These are phyloP conservation scores for Monascus ruber DNA, from an alignment of 2,329 filamentous ascomycete genomes.

Conservation along the genomic window DNA sequence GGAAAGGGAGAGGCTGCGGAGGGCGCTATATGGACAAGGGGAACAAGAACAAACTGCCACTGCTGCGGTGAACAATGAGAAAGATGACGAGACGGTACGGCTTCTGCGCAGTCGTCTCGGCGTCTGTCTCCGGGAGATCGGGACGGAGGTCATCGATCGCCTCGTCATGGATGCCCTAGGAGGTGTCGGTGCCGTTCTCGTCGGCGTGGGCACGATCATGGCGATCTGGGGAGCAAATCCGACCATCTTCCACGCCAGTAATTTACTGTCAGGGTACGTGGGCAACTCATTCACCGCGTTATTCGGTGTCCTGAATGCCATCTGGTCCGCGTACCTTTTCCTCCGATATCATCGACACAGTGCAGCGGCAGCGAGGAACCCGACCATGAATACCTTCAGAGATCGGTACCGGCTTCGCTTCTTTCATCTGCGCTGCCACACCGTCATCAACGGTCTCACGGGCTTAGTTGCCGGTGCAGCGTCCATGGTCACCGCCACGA, in stretches of 20 bases:
- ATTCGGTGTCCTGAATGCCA: slow-evolving; percentile 39
- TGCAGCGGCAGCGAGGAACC: slow-evolving; percentile 10
- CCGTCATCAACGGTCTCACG: slow-evolving; percentile 33
- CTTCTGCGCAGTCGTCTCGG: slow-evolving; percentile 30
- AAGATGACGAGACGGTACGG: slow-evolving; percentile 9
- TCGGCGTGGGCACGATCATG: slow-evolving; percentile 42
- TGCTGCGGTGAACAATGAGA: slow-evolving; percentile 4
- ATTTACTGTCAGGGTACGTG: slow-evolving; percentile 45
- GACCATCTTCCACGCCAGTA: slow-evolving; percentile 36
- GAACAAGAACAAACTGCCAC: slow-evolving; percentile 6
- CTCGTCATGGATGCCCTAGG: slow-evolving; percentile 41
- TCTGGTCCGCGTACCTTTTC: slow-evolving; percentile 38
- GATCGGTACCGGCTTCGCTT: slow-evolving; percentile 26
- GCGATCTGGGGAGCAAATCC: slow-evolving; percentile 41
- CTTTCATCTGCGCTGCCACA: slow-evolving; percentile 35
- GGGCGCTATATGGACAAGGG: not conserved
- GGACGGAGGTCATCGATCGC: slow-evolving; percentile 41
- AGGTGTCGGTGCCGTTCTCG: slow-evolving; percentile 39
- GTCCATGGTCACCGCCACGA: slow-evolving; percentile 39
- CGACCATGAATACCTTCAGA: slow-evolving; percentile 11
- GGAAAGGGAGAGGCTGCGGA: slow-evolving; percentile 28
- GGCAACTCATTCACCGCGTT: slow-evolving; percentile 41
- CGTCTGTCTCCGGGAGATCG: slow-evolving; percentile 39
- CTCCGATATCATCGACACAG: slow-evolving; percentile 31
- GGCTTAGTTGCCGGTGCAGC: slow-evolving; percentile 39